Base-by-base conservation (phyloP, 139 green algal species). In the Chlamydomonas eustigma region DNA sequence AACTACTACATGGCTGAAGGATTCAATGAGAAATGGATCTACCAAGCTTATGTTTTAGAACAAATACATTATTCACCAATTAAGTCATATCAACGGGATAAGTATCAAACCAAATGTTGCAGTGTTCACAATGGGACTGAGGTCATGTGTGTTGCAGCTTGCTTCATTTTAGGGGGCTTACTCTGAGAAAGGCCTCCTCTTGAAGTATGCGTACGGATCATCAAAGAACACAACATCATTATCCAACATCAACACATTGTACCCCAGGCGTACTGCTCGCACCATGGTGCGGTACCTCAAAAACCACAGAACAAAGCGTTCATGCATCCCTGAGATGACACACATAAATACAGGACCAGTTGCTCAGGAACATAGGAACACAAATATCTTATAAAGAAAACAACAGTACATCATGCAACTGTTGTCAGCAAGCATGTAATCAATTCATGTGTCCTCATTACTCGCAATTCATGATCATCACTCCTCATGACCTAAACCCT, bases 171-270 rank as follows among this genome's bases (percentile, higher is more conserved):
- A 58, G 44, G 44, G 44, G 18, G 44, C 44, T 58, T 12, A 58
- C 44, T 18, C 18, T 58, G 44, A 58, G 18, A 58, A 58, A 18
- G 44, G 44, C 18, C 12, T 12, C 44, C 44, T 12, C 44, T 58
- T 58, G 44, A 58, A 58, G 44, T 58, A 58, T 25, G 30, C 37
- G 28, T 78, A 78, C 2, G 73, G 73, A 35, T 78, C 73, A 63
- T 72, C 52, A 35, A 78, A 78, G 30, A 72, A 32, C n/a, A 78
- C 73, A 3, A 64, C 64, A 52, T 78, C 73, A 8, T n/a, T 63
- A 37, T 78, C 73, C 2, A 37, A 34, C 5, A 50, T 37, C 31
- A 78, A 37, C n/a, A 78, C 73, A 37, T 78, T 78, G 73, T 72
- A 72, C n/a, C 52, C 51, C 44, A 58, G 44, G 44, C 44, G 18